These are phyloP conservation scores for Cladobotryum protrusum DNA, from an alignment of 2,329 filamentous ascomycete genomes.

Conservation along the genomic window DNA sequence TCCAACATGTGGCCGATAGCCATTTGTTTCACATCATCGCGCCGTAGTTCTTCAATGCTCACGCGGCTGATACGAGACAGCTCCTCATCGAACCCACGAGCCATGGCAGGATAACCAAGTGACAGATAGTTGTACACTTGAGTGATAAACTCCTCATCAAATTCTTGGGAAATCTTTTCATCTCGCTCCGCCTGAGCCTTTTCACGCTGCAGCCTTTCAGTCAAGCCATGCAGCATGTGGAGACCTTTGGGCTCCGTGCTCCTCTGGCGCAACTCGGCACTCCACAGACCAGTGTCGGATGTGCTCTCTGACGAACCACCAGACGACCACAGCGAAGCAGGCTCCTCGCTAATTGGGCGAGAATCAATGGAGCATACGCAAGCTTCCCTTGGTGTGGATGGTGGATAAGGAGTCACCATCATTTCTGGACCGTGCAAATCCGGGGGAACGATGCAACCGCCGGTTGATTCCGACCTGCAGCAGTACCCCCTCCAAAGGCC, in stretches of 20 bases:
- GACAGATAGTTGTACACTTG: constrained; percentile 98
- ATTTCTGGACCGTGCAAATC: constrained; percentile 41
- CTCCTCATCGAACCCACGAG: constrained; percentile 77
- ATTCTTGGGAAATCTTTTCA: constrained; percentile 58
- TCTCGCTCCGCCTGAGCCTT: constrained; percentile 45
- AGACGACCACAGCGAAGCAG: constrained; percentile 24
- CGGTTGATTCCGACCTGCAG: constrained; percentile 34
- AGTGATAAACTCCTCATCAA: constrained; percentile 78
- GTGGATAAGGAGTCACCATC: constrained; percentile 44
- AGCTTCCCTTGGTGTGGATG: constrained; percentile 36
- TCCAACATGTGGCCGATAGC: constrained; percentile 68
- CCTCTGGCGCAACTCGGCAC: constrained; percentile 21
- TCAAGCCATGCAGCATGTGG: constrained; percentile 45
- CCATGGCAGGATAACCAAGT: constrained; percentile 82
- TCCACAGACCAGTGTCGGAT: constrained; percentile 13
- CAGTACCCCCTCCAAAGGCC: constrained; percentile 78
- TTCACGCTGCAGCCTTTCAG: constrained; percentile 45
- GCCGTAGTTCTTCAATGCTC: constrained; percentile 59
- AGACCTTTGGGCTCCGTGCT: constrained; percentile 36
- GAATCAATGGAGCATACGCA: constrained; percentile 31
- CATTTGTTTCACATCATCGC: constrained; percentile 57
- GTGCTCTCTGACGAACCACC: constrained; percentile 15
- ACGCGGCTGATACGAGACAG: constrained; percentile 74
- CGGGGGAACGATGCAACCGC: constrained; percentile 34
- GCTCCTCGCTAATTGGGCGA: constrained; percentile 36